A percentile compares a stretch with the other conserved stretches of the same genome.
phyloP scores from a whole-genome alignment of 179 eudicot species.

The Patellifolia procumbens region DNA sequence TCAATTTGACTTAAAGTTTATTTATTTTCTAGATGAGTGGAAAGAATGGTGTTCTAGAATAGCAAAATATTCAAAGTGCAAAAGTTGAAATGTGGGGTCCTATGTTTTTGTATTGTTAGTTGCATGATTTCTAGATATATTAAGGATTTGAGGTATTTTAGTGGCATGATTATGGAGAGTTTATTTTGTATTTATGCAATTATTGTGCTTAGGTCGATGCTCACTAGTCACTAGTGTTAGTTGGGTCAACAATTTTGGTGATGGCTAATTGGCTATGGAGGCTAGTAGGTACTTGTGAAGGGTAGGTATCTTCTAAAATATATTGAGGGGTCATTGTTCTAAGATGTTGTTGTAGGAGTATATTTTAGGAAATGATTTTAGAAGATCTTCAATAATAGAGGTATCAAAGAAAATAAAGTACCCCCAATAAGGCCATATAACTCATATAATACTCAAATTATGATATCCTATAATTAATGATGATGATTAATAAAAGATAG shows the following conservation, averaged over 20 bases:
- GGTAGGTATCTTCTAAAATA: not conserved
- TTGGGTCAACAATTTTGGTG: conserved; percentile 7
- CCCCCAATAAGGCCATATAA: no score
- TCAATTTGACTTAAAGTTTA: conserved; percentile 20
- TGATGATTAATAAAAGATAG: no score
- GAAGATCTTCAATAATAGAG: no score
- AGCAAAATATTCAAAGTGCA: not conserved
- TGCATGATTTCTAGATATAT: not conserved
- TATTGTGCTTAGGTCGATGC: conserved; percentile 6
- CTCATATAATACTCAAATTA: no score
- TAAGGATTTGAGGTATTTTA: not conserved
- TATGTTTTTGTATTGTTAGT: not conserved
- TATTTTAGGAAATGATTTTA: no score
- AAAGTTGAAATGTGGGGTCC: not conserved
- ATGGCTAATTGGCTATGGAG: not conserved
- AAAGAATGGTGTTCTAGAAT: conserved; percentile 19
- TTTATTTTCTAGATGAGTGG: conserved; percentile 25
- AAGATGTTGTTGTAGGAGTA: no score
- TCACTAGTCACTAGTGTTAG: not conserved
- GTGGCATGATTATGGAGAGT: conserved; percentile 16
- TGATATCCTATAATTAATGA: no score
- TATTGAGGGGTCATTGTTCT: not conserved
- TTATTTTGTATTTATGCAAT: conserved; percentile 20
- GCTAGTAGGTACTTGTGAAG: not conserved
- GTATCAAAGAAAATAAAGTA: no score